Evolutionary conservation across 257 asterid species (phyloP).

Genomic region (Anisodus acutangulus): DNA sequence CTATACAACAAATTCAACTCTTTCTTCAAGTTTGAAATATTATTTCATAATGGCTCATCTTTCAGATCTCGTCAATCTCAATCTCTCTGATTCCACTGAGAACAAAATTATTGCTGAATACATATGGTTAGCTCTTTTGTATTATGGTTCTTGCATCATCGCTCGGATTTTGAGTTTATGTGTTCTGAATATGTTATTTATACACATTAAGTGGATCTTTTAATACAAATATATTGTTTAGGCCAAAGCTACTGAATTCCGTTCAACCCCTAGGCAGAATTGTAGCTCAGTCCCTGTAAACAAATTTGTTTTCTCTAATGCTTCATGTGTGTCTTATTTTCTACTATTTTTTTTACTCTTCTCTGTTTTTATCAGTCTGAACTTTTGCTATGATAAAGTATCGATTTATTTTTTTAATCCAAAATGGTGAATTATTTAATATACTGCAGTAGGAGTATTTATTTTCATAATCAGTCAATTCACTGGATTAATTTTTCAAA

Average conservation of each 20-base stretch:
- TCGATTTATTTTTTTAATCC: not conserved
- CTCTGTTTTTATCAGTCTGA: no score
- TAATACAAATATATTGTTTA: not conserved
- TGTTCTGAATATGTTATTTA: not conserved
- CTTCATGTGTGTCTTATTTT: no score
- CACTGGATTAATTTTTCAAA: not conserved
- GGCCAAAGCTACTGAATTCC: not conserved
- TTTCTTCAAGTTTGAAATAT: not conserved
- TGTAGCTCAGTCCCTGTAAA: not conserved
- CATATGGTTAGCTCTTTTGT: slow-evolving; percentile 56
- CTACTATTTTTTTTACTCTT: no score
- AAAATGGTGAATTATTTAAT: not conserved
- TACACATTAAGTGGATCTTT: not conserved
- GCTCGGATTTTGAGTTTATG: not conserved
- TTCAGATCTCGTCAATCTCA: slow-evolving; percentile 63
- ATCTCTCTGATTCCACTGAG: slow-evolving; percentile 58
- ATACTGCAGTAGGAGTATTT: no score
- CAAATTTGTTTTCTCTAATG: not conserved
- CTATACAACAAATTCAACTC: not conserved
- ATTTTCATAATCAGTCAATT: not conserved
- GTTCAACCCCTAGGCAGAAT: not conserved
- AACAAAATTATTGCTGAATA: slow-evolving; percentile 69
- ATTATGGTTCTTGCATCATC: not conserved
- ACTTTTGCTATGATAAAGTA: not conserved
- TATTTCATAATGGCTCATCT: slow-evolving; percentile 55